A percentile compares a stretch with the other conserved stretches of the same genome.
phyloP scores from a whole-genome alignment of 164 flowering plant species.

The Akebia trifoliata region DNA sequence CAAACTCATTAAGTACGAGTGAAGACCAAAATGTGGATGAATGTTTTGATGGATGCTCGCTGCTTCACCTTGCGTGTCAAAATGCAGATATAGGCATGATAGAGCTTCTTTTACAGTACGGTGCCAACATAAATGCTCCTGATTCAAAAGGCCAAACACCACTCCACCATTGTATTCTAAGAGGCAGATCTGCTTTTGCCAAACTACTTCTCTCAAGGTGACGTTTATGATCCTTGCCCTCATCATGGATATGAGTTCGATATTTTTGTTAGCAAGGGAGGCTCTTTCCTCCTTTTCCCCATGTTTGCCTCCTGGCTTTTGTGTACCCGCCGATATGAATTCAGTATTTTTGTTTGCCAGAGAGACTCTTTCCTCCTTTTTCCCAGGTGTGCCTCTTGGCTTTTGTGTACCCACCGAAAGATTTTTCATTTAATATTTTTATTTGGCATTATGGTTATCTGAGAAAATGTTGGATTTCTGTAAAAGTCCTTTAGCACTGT shows the following conservation, averaged over 20 bases:
- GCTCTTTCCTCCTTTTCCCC: constrained; percentile 16
- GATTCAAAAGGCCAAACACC: constrained; percentile 76
- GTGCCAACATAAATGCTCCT: constrained; percentile 60
- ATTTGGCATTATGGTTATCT: too few species aligned
- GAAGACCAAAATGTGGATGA: constrained; percentile 35
- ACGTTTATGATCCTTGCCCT: not conserved
- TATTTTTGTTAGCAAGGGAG: too few species aligned
- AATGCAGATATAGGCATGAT: constrained; percentile 80
- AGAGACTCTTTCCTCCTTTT: too few species aligned
- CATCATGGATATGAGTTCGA: too few species aligned
- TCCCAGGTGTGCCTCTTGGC: too few species aligned
- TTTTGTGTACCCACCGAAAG: too few species aligned
- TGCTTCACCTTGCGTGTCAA: constrained; percentile 88
- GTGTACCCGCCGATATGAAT: too few species aligned
- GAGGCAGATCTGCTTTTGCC: constrained; percentile 42
- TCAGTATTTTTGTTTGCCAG: too few species aligned
- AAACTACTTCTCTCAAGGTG: constrained; percentile 71
- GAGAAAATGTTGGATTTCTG: too few species aligned
- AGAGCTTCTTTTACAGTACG: constrained; percentile 84
- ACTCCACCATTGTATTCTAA: constrained; percentile 60
- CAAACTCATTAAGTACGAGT: constrained; percentile 19
- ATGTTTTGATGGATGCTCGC: constrained; percentile 45
- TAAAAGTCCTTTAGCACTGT: too few species aligned
- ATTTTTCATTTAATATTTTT: too few species aligned
- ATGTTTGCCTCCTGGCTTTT: too few species aligned